Evolutionary conservation across 1,284 basidiomycete species (phyloP).

Genomic region (Pulveroboletus sp.): DNA sequence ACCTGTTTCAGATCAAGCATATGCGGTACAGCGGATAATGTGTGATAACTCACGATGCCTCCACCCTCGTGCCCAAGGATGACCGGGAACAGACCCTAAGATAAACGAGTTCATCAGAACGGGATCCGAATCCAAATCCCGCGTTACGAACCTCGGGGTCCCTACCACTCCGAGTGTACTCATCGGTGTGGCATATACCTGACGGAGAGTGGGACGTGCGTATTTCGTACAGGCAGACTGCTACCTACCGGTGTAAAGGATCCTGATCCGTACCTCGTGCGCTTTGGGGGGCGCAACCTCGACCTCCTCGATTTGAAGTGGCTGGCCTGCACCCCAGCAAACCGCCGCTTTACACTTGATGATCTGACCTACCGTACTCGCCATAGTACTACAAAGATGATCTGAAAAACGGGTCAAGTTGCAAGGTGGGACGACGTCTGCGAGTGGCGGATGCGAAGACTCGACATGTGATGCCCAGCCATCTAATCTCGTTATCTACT

Average conservation of each 20-base stretch:
- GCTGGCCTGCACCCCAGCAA: constrained; percentile 92
- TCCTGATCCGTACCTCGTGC: constrained; percentile 91
- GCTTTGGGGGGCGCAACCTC: constrained; percentile 90
- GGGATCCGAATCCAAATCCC: not conserved
- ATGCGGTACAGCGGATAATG: not conserved
- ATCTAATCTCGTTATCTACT: not conserved
- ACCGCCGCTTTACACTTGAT: constrained; percentile 96
- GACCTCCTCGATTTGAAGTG: constrained; percentile 87
- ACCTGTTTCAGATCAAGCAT: constrained; percentile 49
- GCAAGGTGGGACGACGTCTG: not conserved
- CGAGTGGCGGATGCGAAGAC: not conserved
- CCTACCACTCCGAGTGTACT: constrained; percentile 94
- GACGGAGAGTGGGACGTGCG: constrained; percentile 9
- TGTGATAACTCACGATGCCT: constrained; percentile 58
- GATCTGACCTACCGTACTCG: constrained; percentile 63
- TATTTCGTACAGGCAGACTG: not conserved
- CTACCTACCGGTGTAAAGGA: constrained; percentile 79
- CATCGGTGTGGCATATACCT: constrained; percentile 98
- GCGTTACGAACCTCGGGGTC: constrained; percentile 77
- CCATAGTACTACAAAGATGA: constrained; percentile 43
- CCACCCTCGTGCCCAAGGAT: constrained; percentile 93
- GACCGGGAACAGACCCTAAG: constrained; percentile 87
- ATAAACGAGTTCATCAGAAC: constrained; percentile 4
- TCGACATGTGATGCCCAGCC: too few relatives aligned
- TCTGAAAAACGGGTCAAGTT: constrained; percentile 9